Percentiles rank a stretch among this genome's conserved stretches.
Conservation (phyloP, 148 eudicot genomes). For the Chenopodium quinoa region DNA sequence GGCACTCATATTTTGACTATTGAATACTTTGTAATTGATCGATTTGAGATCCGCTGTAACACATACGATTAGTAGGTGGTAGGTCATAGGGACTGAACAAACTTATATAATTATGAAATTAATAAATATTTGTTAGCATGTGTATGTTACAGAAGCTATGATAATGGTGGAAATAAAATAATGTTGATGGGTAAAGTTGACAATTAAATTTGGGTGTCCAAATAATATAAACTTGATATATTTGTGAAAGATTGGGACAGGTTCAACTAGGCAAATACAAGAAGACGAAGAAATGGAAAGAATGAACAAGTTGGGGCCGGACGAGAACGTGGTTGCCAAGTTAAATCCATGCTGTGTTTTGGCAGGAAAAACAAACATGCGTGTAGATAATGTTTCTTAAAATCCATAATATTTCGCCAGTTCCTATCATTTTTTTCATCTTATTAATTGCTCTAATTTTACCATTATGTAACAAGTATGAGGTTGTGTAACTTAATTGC, state of each 20-base stretch:
- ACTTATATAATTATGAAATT: neutral
- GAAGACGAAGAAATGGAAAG: neutral
- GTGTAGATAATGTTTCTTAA: neutral
- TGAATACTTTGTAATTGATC: no score
- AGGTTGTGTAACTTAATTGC: no score
- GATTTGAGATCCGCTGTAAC: neutral
- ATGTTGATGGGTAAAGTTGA: neutral
- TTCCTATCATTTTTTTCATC: no score
- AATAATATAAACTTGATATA: neutral
- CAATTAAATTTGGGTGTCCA: neutral
- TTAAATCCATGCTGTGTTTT: neutral
- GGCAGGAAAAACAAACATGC: conserved; percentile 3
- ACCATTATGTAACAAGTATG: no score
- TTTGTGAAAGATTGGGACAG: neutral
- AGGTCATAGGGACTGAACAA: neutral
- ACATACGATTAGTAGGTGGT: conserved; percentile 2
- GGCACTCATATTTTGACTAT: no score
- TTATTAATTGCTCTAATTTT: no score
- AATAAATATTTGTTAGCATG: neutral
- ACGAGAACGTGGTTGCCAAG: conserved; percentile 11
- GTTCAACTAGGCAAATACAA: neutral
- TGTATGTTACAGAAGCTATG: neutral
- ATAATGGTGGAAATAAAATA: neutral
- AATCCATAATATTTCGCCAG: neutral
- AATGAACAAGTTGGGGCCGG: neutral